Base-by-base conservation (phyloP, 495 filamentous ascomycete genomes). In the Penicillium coffeae region DNA sequence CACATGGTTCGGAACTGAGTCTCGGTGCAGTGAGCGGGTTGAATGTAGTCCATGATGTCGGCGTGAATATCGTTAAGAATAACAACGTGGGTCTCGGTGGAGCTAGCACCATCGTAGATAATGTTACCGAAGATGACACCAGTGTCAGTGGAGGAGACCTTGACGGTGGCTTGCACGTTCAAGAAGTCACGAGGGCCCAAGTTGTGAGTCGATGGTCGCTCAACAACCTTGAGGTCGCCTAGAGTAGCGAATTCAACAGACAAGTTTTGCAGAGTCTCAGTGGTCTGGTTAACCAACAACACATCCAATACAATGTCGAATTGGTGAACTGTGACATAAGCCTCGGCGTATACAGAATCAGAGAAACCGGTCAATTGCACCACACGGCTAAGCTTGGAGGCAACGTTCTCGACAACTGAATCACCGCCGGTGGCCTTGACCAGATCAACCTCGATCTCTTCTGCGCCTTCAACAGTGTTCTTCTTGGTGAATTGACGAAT, bases 1-100 rank as follows among this genome's bases (percentile, higher is more conserved):
- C 94, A 99, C 94, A 99, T 99, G 18, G 90, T 95, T 30, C 94
- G 82, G 84, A 99, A 99, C 62, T 97, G 90, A 27, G 92, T 96
- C 76, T 99, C 94, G 12, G 88, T 91, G 76, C 94, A 99, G 35
- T 89, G 79, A 10, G 93, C 94, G 7, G 94, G 94, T 60, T 97
- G 91, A 58, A 99, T 99, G 71, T 99, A 99, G 70, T 99, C 94
- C 94, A 99, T 99, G 59, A 99, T 97, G 64, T 99, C 94, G 51
- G 96, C 93, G 65, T 97, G 94, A 25, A 99, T 85, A 65, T 99
- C 94, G 67, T 97, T 97, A 38, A 99, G 81, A 55, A 99, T 99
- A 58, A 99, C 94, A 8, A 97, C 93, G 56, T 95, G 93, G 56
- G 85, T 90, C 69, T 99, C 94, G 3, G 91, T 96, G 39, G 88